Conservation (phyloP, 352 stramenopile species). For the Globisporangium mamillatum region DNA sequence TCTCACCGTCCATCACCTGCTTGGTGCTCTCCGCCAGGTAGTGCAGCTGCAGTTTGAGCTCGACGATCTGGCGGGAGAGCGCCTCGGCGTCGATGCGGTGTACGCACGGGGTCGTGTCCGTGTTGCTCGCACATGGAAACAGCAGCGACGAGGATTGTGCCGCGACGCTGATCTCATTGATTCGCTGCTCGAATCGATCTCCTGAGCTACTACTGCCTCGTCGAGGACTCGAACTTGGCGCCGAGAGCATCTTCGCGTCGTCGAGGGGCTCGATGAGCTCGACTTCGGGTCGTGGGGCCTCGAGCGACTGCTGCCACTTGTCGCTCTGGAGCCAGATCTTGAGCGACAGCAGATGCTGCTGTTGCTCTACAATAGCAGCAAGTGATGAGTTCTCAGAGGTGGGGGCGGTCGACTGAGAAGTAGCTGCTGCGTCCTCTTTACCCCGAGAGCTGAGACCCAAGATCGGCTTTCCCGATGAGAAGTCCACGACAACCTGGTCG, state of each 20-base stretch:
- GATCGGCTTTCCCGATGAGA: conserved; percentile 32
- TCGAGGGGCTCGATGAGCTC: conserved; percentile 4
- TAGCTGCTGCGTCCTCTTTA: background rate
- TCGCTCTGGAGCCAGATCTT: conserved; percentile 63
- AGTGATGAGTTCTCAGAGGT: background rate
- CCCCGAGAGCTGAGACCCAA: conserved; percentile 24
- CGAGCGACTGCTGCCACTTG: conserved; percentile 37
- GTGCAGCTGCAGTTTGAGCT: conserved; percentile 76
- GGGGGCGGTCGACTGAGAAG: background rate
- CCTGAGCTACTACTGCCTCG: background rate
- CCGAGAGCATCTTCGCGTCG: background rate
- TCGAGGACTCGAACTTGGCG: conserved; percentile 2
- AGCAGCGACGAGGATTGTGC: background rate
- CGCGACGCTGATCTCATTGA: background rate
- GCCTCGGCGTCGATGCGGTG: conserved; percentile 57
- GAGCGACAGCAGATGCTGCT: conserved; percentile 25
- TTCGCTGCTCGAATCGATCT: background rate
- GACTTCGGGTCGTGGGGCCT: conserved; percentile 19
- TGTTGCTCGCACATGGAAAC: conserved; percentile 9
- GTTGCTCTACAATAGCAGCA: background rate
- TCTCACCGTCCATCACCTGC: conserved; percentile 54
- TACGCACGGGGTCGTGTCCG: conserved; percentile 32
- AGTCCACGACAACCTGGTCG: conserved; percentile 43
- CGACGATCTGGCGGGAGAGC: conserved; percentile 63
- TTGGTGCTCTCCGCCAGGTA: conserved; percentile 67